Evolutionary conservation across 225 moss, liverwort and hornwort species (phyloP).

Genomic region (Pseudoscleropodium purum): DNA sequence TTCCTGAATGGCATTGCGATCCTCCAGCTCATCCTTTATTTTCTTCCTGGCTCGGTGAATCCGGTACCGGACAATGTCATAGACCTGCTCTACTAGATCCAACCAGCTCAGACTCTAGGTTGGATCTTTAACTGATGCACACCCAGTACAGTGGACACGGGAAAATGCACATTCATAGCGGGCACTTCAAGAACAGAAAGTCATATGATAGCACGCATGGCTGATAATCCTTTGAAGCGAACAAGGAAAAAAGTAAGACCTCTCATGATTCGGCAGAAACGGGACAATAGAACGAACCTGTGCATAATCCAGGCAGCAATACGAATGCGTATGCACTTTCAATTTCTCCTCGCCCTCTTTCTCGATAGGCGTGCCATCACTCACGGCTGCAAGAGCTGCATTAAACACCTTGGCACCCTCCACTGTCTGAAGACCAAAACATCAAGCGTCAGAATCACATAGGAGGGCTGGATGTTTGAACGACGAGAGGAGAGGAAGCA

Average conservation of each 20-base stretch:
- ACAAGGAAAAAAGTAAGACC: not conserved
- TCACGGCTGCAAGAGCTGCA: constrained; percentile 90
- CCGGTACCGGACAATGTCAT: constrained; percentile 90
- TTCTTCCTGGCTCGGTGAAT: constrained; percentile 98
- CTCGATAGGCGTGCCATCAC: constrained; percentile 41
- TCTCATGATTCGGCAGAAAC: not conserved
- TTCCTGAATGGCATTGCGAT: constrained; percentile 94
- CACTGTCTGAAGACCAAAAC: constrained; percentile 53
- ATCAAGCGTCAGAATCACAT: not conserved
- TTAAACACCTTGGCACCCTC: constrained; percentile 92
- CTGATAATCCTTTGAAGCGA: not conserved
- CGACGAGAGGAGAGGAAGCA: not conserved
- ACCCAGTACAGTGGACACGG: not conserved
- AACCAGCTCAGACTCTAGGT: constrained; percentile 20
- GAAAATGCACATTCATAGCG: not conserved
- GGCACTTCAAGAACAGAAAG: not conserved
- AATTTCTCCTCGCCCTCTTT: constrained; percentile 88
- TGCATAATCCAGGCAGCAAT: constrained; percentile 97
- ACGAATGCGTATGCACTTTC: constrained; percentile 91
- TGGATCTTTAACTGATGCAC: not conserved
- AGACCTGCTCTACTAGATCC: constrained; percentile 63
- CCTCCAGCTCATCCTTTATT: constrained; percentile 97
- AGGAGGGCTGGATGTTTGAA: not conserved
- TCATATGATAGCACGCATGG: not conserved
- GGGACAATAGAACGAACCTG: constrained; percentile 44